phyloP scores from a whole-genome alignment of 495 filamentous ascomycete genomes.

The Hyaloscypha variabilis region DNA sequence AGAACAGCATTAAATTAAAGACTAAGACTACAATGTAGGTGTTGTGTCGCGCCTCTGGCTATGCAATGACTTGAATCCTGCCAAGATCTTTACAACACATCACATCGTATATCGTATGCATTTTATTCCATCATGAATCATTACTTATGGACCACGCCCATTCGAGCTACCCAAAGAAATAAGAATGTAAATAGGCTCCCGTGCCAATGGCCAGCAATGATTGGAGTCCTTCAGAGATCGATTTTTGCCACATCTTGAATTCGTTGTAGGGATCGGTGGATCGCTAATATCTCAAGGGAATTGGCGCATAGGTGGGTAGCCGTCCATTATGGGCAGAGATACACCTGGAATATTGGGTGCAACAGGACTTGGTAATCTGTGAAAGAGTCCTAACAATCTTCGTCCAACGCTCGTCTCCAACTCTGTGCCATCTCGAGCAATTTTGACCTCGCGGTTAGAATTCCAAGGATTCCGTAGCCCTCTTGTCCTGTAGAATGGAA shows the following conservation, averaged over 20 bases:
- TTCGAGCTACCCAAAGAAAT: background rate
- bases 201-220: constrained; percentile 23
- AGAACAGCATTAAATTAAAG: background rate
- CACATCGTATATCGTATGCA: constrained; percentile 9
- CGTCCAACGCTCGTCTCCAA: constrained; percentile 83
- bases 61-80: constrained; percentile 8
- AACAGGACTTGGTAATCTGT: constrained; percentile 52
- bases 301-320: constrained; percentile 25
- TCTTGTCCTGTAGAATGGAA: constrained; percentile 90
- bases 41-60: background rate
- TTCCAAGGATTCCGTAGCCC: constrained; percentile 97
- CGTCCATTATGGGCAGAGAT: constrained; percentile 28
- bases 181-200: constrained; percentile 11
- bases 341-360: constrained; percentile 26
- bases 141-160: constrained; percentile 9
- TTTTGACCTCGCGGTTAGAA: constrained; percentile 93
- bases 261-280: background rate
- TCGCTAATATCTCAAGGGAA: background rate
- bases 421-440: constrained; percentile 94
- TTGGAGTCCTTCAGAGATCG: background rate
- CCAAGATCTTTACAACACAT: constrained; percentile 9
- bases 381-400: constrained; percentile 78
- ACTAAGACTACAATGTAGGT: background rate
- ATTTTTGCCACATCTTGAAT: background rate
- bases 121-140: constrained; percentile 18